phyloP scores from a whole-genome alignment of 768 basidiomycete species.

The Neoboletus subvelutipes region DNA sequence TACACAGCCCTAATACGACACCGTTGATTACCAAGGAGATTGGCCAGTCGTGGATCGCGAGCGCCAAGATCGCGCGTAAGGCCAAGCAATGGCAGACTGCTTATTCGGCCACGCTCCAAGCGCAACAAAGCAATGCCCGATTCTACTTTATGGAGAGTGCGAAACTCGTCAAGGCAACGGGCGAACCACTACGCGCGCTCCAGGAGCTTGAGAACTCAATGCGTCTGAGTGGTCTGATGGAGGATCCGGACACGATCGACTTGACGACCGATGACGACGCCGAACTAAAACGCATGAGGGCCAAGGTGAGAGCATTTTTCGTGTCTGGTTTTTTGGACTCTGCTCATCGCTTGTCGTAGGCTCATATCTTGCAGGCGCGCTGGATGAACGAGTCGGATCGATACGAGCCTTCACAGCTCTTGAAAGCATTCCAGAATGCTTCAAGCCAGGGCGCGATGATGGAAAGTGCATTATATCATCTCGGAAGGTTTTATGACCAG shows the following conservation, averaged over 20 bases:
- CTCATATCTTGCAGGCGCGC: conserved; percentile 75
- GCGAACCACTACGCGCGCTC: conserved; percentile 81
- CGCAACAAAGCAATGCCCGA: conserved; percentile 64
- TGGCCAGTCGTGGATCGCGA: conserved; percentile 85
- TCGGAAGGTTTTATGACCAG: conserved; percentile 87
- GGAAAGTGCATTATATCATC: conserved; percentile 85
- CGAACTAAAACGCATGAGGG: conserved; percentile 53
- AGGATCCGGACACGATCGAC: conserved; percentile 50
- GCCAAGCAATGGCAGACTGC: conserved; percentile 95
- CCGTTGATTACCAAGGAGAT: conserved; percentile 55
- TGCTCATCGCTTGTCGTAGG: conserved; percentile 41
- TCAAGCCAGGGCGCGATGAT: conserved; percentile 52
- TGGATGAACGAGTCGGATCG: conserved; percentile 93
- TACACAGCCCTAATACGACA: conserved; percentile 24
- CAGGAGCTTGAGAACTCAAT: conserved; percentile 82
- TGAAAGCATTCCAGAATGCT: conserved; percentile 55
- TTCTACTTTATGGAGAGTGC: conserved; percentile 90
- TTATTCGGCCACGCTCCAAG: conserved; percentile 93
- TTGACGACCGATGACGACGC: conserved; percentile 52
- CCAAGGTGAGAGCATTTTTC: conserved; percentile 54
- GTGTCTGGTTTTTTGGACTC: neutral
- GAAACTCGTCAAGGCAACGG: conserved; percentile 76
- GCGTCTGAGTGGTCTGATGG: conserved; percentile 48
- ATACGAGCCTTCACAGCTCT: conserved; percentile 63
- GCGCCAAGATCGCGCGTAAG: conserved; percentile 95